Evolutionary conservation across 768 basidiomycete genomes (phyloP), one percentile per base, ranked within the genome.

Genomic region (Rhizopogon salebrosus): DNA sequence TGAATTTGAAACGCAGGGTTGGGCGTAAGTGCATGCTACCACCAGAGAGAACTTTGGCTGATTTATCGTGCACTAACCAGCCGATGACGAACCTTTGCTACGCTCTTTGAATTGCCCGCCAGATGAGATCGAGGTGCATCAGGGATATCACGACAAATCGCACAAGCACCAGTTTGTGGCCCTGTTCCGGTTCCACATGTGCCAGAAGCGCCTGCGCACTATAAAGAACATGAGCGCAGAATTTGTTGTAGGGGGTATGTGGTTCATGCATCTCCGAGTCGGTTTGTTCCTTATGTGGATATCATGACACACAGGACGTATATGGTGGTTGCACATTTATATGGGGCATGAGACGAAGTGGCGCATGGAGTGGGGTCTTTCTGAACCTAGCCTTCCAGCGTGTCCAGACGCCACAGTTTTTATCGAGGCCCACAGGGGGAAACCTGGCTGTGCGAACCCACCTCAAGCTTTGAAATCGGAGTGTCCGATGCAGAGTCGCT

Each of bases 241-340:
- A 26, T 41, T 26, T n/a, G 8, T 42, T 27, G 41, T 5, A 4
- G 62, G 68, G 57, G 71, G 75, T 42, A 23, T 23, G 16, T 16
- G 14, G 22, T 6, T 6, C 6, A 6, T 27, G 9, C n/a, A n/a
- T n/a, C n/a, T n/a, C n/a, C n/a, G n/a, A n/a, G n/a, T 42, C n/a
- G 1, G n/a, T 42, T 27, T 27, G 26, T 27, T 42, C 5, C 22
- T 18, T 23, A n/a, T 10, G n/a, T 4, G 26, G n/a, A 42, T 42
- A n/a, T n/a, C n/a, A 42, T 18, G 26, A 4, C 4, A 26, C 26
- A 10, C 9, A 27, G 41, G 26, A 42, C 41, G 5, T 26, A 42
- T 42, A 26, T 42, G 41, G 26, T 42, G 16, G 24, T 5, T n/a
- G 23, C 7, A 4, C 37, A 18, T 38, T 9, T 9, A 10, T 9